Conservation (phyloP, 2,329 filamentous ascomycete genomes). For the Gnomoniopsis sp. region DNA sequence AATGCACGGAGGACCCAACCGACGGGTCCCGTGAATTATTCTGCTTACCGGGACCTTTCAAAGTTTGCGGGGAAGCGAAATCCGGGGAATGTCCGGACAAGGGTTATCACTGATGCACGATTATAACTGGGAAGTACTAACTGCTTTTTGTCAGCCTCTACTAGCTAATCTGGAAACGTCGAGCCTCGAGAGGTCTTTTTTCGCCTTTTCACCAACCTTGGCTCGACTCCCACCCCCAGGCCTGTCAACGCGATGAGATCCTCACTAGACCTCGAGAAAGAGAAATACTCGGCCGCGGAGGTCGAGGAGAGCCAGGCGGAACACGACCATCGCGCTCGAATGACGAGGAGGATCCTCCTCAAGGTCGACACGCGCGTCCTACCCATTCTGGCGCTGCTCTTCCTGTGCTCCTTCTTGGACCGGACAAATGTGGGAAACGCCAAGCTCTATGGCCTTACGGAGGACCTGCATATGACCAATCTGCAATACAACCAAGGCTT, state of each 20-base stretch:
- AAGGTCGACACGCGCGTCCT: conserved; percentile 48
- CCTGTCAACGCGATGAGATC: conserved; percentile 1
- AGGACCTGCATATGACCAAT: conserved; percentile 54
- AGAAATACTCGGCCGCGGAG: conserved; percentile 21
- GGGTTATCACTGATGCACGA: neutral
- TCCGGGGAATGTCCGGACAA: neutral
- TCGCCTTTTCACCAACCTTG: neutral
- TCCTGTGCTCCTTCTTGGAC: conserved; percentile 63
- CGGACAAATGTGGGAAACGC: conserved; percentile 73
- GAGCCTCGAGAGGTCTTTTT: neutral
- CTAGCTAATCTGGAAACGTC: neutral
- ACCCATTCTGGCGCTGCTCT: conserved; percentile 60
- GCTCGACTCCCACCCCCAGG: too few species aligned
- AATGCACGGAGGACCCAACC: too few species aligned
- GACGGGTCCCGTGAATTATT: neutral
- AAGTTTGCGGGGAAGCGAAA: neutral
- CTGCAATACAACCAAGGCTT: conserved; percentile 63
- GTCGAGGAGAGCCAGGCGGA: conserved; percentile 17
- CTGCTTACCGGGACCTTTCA: too few species aligned
- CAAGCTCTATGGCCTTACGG: conserved; percentile 60
- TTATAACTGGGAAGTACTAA: neutral
- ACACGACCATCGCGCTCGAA: conserved; percentile 10
- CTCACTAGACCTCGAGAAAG: conserved; percentile 6
- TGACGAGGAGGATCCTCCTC: conserved; percentile 26
- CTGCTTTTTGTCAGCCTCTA: neutral